A percentile compares a stretch with the other conserved stretches of the same genome.
Conservation (phyloP, 192 early-diverging fungal genomes). For the Obelidium mucronatum region DNA sequence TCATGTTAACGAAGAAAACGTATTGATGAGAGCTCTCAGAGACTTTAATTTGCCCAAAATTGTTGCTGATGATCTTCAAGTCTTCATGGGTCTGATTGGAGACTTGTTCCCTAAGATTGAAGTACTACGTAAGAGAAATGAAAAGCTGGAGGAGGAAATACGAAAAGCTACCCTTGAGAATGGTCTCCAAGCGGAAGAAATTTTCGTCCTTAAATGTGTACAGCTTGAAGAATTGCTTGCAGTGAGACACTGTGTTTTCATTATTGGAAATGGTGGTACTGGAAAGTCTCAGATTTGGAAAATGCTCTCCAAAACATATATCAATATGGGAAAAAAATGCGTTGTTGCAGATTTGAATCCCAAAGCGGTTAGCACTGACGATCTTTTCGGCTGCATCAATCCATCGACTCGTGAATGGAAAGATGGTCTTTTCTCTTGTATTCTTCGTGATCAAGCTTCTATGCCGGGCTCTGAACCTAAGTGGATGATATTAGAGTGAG, state of each 20-base stretch:
- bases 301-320: conserved; percentile 63
- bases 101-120: conserved; percentile 73
- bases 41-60: conserved; percentile 77
- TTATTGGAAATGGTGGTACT: conserved; percentile 71
- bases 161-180: conserved; percentile 69
- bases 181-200: conserved; percentile 69
- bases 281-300: conserved; percentile 75
- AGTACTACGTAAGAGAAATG: conserved; percentile 64
- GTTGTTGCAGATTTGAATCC: conserved; percentile 66
- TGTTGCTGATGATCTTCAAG: conserved; percentile 70
- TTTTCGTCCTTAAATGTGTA: conserved; percentile 69
- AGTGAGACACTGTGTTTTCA: conserved; percentile 74
- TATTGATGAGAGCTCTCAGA: conserved; percentile 71
- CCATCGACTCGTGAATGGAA: conserved; percentile 74
- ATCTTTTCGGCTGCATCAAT: conserved; percentile 73
- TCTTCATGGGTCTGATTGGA: conserved; percentile 70
- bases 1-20: conserved; percentile 67
- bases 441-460: conserved; percentile 65
- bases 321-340: conserved; percentile 65
- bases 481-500: conserved; percentile 63
- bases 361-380: conserved; percentile 72
- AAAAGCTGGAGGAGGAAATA: conserved; percentile 66
- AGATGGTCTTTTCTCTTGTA: conserved; percentile 70
- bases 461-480: conserved; percentile 67
- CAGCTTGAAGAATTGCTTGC: conserved; percentile 71